A percentile compares a stretch with the other conserved stretches of the same genome.
phyloP scores from a whole-genome alignment of 345 rosid genomes.

The Microthlaspi erraticum region DNA sequence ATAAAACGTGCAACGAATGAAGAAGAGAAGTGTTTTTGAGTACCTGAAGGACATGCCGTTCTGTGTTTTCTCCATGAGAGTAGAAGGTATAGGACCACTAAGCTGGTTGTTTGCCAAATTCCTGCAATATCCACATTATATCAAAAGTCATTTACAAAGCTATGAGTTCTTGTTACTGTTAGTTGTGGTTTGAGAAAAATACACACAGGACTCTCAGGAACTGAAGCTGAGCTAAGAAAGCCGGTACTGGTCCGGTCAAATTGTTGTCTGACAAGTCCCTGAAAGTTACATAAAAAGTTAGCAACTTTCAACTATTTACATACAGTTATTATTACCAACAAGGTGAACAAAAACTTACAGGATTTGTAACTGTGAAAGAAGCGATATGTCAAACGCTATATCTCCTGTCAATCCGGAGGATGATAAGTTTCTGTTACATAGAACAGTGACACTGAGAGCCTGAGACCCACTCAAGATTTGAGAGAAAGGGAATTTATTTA shows the following conservation, averaged over 20 bases:
- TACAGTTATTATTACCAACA: not conserved
- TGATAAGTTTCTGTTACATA: constrained; percentile 47
- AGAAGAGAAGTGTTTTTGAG: constrained; percentile 5
- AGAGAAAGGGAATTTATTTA: not conserved
- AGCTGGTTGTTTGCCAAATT: constrained; percentile 51
- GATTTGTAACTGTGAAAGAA: constrained; percentile 41
- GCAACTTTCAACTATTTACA: not conserved
- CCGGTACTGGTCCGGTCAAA: constrained; percentile 54
- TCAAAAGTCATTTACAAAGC: constrained; percentile 2
- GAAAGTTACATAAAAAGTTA: constrained; percentile 5
- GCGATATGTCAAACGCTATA: constrained; percentile 40
- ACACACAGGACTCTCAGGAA: constrained; percentile 53
- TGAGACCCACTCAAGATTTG: not conserved
- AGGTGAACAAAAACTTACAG: constrained; percentile 48
- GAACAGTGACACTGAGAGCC: not conserved
- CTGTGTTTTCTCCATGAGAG: constrained; percentile 33
- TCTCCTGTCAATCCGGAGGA: constrained; percentile 49
- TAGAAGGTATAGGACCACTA: constrained; percentile 50
- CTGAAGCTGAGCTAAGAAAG: constrained; percentile 47
- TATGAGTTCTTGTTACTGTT: not conserved
- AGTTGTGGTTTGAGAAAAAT: constrained; percentile 2
- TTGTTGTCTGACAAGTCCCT: constrained; percentile 62
- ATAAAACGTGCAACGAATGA: constrained; percentile 15
- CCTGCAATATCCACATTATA: constrained; percentile 38
- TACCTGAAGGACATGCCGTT: constrained; percentile 35